Conservation (phyloP, 2,329 filamentous ascomycete species). For the Phialocephala subalpina region DNA sequence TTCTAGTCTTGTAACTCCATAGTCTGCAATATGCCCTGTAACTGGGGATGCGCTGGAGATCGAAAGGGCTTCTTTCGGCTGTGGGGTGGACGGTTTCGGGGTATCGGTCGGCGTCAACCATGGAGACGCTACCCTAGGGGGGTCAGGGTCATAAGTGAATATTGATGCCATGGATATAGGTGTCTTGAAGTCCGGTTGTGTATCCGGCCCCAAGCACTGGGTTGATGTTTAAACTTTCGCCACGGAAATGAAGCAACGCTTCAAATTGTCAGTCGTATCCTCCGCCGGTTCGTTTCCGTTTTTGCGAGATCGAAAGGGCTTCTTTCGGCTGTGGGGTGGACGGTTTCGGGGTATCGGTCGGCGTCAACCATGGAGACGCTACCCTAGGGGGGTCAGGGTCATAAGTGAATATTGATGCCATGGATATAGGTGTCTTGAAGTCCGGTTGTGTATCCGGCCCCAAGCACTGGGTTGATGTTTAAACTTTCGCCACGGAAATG, state of each 20-base stretch:
- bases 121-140: conserved; percentile 84
- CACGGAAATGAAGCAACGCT: background rate
- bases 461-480: background rate
- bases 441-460: background rate
- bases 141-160: conserved; percentile 92
- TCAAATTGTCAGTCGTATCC: background rate
- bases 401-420: conserved; percentile 97
- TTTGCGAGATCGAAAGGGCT: conserved; percentile 27
- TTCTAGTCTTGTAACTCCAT: conserved; percentile 77
- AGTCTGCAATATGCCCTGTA: conserved; percentile 61
- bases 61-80: conserved; percentile 27
- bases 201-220: background rate
- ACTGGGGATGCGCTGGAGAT: conserved; percentile 41
- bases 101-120: conserved; percentile 71
- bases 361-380: conserved; percentile 85
- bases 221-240: background rate
- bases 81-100: conserved; percentile 39
- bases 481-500: background rate
- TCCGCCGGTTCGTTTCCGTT: conserved; percentile 12
- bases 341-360: conserved; percentile 48
- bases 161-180: conserved; percentile 81
- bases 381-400: conserved; percentile 85
- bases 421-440: conserved; percentile 46
- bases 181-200: background rate
- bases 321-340: conserved; percentile 37